Conservation (phyloP, 352 stramenopile species). For the Phytophthora chlamydospora region DNA sequence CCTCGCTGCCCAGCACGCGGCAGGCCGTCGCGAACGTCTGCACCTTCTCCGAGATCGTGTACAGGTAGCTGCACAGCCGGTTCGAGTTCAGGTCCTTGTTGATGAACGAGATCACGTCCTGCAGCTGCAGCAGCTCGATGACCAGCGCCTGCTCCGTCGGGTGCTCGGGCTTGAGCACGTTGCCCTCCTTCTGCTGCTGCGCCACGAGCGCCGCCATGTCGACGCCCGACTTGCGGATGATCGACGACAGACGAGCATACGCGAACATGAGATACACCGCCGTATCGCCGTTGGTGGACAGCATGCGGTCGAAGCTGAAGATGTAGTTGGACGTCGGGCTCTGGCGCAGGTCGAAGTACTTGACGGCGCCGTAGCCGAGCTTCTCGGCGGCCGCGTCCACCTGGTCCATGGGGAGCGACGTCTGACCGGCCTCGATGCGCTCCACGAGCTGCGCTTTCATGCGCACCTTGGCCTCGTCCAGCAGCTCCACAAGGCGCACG, state of each 20-base stretch:
- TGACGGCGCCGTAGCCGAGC: constrained; percentile 99
- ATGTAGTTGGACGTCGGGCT: constrained; percentile 98
- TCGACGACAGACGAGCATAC: constrained; percentile 97
- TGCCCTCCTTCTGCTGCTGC: constrained; percentile 46
- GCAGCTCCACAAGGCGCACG: constrained; percentile 98
- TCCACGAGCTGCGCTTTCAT: constrained; percentile 95
- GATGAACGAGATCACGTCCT: constrained; percentile 95
- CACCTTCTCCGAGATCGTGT: constrained; percentile 96
- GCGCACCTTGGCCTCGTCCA: constrained; percentile 96
- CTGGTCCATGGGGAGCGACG: constrained; percentile 88
- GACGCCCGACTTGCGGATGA: constrained; percentile 95
- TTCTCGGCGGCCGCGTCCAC: constrained; percentile 94
- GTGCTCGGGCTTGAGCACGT: constrained; percentile 74
- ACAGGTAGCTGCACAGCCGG: constrained; percentile 98
- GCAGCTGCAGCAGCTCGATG: constrained; percentile 96
- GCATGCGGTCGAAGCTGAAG: constrained; percentile 99
- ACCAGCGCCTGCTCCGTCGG: constrained; percentile 91
- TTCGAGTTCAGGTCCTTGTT: constrained; percentile 97
- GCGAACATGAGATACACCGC: constrained; percentile 99
- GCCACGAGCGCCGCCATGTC: constrained; percentile 76
- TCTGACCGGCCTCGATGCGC: constrained; percentile 93
- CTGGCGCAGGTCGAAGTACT: constrained; percentile 99
- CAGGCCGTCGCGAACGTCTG: constrained; percentile 99
- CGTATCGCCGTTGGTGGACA: constrained; percentile 99
- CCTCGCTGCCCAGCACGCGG: constrained; percentile 94